These are phyloP conservation scores for Raddia guianensis DNA, from an alignment of 176 grass and related monocot species.

Conservation along the genomic window DNA sequence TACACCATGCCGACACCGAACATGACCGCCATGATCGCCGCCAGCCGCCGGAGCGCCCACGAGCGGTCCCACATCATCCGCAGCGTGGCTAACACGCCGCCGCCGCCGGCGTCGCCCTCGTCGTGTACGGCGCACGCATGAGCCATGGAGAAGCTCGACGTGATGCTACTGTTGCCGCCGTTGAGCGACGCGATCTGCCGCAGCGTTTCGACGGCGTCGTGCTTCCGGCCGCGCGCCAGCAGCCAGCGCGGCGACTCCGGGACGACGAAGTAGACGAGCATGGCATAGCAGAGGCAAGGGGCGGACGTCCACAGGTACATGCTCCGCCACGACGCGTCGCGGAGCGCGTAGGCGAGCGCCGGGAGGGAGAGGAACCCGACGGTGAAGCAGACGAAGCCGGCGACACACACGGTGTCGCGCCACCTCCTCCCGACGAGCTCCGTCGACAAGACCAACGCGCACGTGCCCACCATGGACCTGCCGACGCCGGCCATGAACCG, in stretches of 20 bases:
- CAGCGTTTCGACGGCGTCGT: constrained; percentile 72
- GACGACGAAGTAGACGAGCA: constrained; percentile 53
- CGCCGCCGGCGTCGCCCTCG: neutral
- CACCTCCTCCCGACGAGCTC: constrained; percentile 82
- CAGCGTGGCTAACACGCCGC: constrained; percentile 53
- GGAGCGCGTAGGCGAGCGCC: constrained; percentile 62
- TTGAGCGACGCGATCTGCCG: constrained; percentile 56
- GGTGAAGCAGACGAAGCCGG: constrained; percentile 73
- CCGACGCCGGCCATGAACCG: constrained; percentile 71
- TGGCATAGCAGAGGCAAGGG: constrained; percentile 64
- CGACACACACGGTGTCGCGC: constrained; percentile 71
- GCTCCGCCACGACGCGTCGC: constrained; percentile 61
- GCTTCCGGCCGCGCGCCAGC: constrained; percentile 70
- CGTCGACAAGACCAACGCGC: constrained; percentile 73
- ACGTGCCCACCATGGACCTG: constrained; percentile 64
- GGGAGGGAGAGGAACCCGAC: constrained; percentile 86
- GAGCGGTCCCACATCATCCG: constrained; percentile 52
- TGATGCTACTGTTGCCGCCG: constrained; percentile 48
- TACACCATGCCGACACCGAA: constrained; percentile 85
- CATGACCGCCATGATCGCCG: constrained; percentile 58
- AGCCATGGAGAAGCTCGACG: constrained; percentile 80
- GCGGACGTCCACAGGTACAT: constrained; percentile 78
- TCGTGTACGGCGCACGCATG: constrained; percentile 42
- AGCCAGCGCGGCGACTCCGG: constrained; percentile 94
- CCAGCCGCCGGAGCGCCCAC: constrained; percentile 72